A percentile compares a stretch with the other conserved stretches of the same genome.
Conservation (phyloP, 1,284 basidiomycete genomes). For the Moniliophthora roreri region DNA sequence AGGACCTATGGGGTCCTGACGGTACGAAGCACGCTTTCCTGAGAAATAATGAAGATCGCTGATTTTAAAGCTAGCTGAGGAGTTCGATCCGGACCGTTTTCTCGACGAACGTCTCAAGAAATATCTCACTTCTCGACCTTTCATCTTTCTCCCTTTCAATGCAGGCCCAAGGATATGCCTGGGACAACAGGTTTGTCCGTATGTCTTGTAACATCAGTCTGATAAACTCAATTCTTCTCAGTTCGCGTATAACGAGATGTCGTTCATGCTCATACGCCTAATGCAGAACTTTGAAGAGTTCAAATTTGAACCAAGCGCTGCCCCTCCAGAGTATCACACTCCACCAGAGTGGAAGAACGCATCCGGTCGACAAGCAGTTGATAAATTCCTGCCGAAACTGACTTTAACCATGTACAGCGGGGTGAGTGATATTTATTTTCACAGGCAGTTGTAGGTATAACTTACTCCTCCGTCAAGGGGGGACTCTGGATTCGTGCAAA, state of each 20-base stretch:
- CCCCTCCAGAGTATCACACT: slow-evolving; percentile 41
- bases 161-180: slow-evolving; percentile 49
- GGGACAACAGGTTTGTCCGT: slow-evolving; percentile 37
- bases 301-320: slow-evolving; percentile 42
- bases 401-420: slow-evolving; percentile 56
- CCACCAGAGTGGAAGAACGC: slow-evolving; percentile 44
- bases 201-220: not conserved
- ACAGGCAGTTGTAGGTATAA: not conserved
- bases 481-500: slow-evolving; percentile 16
- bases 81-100: slow-evolving; percentile 13
- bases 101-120: slow-evolving; percentile 7
- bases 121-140: slow-evolving; percentile 25
- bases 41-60: not conserved
- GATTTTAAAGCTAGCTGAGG: not conserved
- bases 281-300: slow-evolving; percentile 57
- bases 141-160: slow-evolving; percentile 51
- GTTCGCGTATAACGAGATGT: slow-evolving; percentile 72
- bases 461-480: slow-evolving; percentile 12
- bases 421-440: slow-evolving; percentile 29
- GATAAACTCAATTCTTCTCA: slow-evolving; percentile 20
- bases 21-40: slow-evolving; percentile 24
- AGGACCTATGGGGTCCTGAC: slow-evolving; percentile 55
- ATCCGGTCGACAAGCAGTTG: slow-evolving; percentile 42
- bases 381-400: slow-evolving; percentile 49
- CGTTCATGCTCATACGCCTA: slow-evolving; percentile 65